phyloP scores from a whole-genome alignment of 1,284 basidiomycete genomes.

The Trametes hirsuta region DNA sequence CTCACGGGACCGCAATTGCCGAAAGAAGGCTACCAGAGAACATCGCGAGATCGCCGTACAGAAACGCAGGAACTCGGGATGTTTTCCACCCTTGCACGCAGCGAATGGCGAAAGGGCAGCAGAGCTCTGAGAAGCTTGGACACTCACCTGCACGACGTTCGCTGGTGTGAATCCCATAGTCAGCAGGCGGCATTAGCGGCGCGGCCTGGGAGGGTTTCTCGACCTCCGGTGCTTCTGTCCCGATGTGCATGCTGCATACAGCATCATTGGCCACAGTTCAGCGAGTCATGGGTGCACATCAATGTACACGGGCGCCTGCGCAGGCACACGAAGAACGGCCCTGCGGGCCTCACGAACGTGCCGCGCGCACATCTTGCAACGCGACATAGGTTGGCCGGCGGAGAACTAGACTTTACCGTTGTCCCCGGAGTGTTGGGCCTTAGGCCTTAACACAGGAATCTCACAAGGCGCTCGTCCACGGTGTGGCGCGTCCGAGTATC shows the following conservation, averaged over 20 bases:
- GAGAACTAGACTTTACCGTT: conserved; percentile 12
- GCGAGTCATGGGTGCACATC: conserved; percentile 11
- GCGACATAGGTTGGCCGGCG: background rate
- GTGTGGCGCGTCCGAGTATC: background rate
- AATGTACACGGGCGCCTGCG: conserved; percentile 1
- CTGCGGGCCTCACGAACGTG: background rate
- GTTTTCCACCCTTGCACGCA: background rate
- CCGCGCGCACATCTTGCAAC: background rate
- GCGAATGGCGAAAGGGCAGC: background rate
- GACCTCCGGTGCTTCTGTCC: conserved; percentile 2
- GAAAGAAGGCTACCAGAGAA: background rate
- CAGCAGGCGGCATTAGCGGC: conserved; percentile 9
- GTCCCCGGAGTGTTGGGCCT: background rate
- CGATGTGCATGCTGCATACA: background rate
- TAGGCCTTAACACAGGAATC: background rate
- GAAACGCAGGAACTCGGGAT: background rate
- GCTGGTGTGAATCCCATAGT: conserved; percentile 6
- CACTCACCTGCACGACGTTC: conserved; percentile 3
- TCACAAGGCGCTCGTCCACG: background rate
- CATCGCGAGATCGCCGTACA: background rate
- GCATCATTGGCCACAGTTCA: conserved; percentile 1
- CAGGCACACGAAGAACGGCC: background rate
- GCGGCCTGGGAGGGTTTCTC: conserved; percentile 13
- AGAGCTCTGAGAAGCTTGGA: background rate
- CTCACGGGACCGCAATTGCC: background rate